These are phyloP conservation scores for Suillus sp. DNA, from an alignment of 768 basidiomycete genomes.

Conservation along the genomic window DNA sequence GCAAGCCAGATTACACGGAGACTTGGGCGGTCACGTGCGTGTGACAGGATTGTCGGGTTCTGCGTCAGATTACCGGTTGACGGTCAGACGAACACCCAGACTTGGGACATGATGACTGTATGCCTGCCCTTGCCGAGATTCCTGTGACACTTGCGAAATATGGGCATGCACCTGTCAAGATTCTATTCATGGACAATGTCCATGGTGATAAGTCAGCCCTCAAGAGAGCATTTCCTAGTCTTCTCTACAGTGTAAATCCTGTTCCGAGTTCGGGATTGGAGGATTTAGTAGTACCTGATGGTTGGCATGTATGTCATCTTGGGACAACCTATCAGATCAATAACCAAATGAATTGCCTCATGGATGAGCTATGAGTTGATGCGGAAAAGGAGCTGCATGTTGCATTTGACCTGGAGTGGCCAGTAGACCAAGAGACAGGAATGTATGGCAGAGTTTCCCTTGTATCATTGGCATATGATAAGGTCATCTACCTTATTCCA, in stretches of 20 bases:
- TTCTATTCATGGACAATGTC: conserved; percentile 36
- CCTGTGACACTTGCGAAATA: conserved; percentile 28
- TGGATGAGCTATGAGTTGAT: conserved; percentile 2
- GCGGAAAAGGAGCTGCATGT: neutral
- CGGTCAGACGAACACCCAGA: too few relatives aligned
- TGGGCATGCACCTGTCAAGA: conserved; percentile 27
- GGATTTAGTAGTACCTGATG: neutral
- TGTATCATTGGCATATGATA: conserved; percentile 7
- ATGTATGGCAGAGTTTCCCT: conserved; percentile 4
- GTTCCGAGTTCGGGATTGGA: conserved; percentile 17
- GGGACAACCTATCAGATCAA: neutral
- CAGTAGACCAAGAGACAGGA: conserved; percentile 10
- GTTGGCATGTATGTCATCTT: conserved; percentile 1
- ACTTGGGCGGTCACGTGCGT: too few relatives aligned
- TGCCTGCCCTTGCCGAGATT: conserved; percentile 26
- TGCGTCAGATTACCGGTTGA: too few relatives aligned
- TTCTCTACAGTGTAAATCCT: conserved; percentile 24
- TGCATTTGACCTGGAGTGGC: conserved; percentile 17
- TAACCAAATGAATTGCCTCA: conserved; percentile 2
- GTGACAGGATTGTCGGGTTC: too few relatives aligned
- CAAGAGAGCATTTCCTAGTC: conserved; percentile 22
- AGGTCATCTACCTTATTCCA: conserved; percentile 8
- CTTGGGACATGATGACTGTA: conserved; percentile 34
- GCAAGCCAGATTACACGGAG: too few relatives aligned
- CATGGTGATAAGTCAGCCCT: conserved; percentile 26